These are phyloP conservation scores for Orychophragmus violaceus DNA, from an alignment of 345 rosid species.

Conservation along the genomic window DNA sequence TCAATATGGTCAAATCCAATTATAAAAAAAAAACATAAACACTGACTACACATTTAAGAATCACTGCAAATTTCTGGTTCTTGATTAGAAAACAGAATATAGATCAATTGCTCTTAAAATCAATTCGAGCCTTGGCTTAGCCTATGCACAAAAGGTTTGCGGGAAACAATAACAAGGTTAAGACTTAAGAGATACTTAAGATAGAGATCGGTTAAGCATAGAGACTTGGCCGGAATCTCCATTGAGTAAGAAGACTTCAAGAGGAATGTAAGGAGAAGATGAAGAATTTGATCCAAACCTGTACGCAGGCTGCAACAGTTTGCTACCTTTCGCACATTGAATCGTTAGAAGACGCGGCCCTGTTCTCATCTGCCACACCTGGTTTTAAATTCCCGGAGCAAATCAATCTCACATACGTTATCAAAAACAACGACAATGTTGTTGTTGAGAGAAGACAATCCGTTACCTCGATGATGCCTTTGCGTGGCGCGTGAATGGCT, in stretches of 20 bases:
- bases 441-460: neutral
- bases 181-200: too few relatives aligned
- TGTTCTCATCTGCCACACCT: slow-evolving; percentile 99
- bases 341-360: slow-evolving; percentile 76
- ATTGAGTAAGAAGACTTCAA: slow-evolving; percentile 74
- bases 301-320: slow-evolving; percentile 75
- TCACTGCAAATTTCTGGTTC: neutral
- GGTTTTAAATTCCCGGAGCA: neutral
- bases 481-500: slow-evolving; percentile 94
- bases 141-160: slow-evolving; percentile 16
- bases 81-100: neutral
- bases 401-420: neutral
- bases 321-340: slow-evolving; percentile 70
- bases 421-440: neutral
- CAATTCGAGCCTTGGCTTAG: slow-evolving; percentile 9
- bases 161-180: too few relatives aligned
- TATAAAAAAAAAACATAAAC: neutral
- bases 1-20: neutral
- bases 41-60: neutral
- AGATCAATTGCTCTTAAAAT: neutral
- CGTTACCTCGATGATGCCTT: slow-evolving; percentile 83
- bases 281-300: slow-evolving; percentile 63
- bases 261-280: slow-evolving; percentile 71
- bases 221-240: slow-evolving; percentile 89
- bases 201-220: slow-evolving; percentile 57